phyloP scores from a whole-genome alignment of 2,329 filamentous ascomycete genomes.

The Arthrobotrys megalospora region DNA sequence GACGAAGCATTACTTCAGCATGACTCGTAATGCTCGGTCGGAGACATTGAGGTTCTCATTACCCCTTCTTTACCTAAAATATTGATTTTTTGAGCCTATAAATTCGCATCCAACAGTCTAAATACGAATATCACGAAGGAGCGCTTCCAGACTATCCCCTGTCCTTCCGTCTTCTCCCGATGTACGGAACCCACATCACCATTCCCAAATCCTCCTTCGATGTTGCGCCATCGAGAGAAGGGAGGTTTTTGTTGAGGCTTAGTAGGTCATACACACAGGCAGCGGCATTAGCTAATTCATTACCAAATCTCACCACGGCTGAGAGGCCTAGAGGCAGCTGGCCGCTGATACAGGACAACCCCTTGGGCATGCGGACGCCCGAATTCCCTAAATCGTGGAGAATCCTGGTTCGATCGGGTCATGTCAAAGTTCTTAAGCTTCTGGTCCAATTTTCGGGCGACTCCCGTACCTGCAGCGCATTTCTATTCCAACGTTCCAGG shows the following conservation, averaged over 20 bases:
- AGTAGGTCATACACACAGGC: not conserved
- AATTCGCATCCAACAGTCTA: conserved; percentile 21
- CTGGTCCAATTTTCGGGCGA: conserved; percentile 38
- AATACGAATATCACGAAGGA: conserved; percentile 28
- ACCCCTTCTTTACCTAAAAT: conserved; percentile 55
- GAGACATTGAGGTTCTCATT: conserved; percentile 38
- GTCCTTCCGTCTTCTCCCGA: conserved; percentile 50
- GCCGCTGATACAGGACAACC: not conserved
- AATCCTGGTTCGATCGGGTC: conserved; percentile 32
- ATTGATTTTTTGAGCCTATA: conserved; percentile 25
- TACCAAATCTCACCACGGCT: conserved; percentile 51
- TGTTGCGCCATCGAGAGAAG: conserved; percentile 14
- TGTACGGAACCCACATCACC: conserved; percentile 17
- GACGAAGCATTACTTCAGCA: conserved; percentile 44
- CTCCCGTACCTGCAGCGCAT: conserved; percentile 55
- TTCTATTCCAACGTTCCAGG: conserved; percentile 8
- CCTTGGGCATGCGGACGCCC: conserved; percentile 18
- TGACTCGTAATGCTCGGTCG: conserved; percentile 39
- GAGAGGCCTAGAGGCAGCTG: conserved; percentile 1
- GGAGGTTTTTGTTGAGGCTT: conserved; percentile 31
- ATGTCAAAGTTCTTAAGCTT: conserved; percentile 27
- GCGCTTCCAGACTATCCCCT: conserved; percentile 19
- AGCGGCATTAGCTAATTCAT: conserved; percentile 57
- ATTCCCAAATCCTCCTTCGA: not conserved
- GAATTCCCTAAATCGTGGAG: conserved; percentile 48